Evolutionary conservation across 169 alveolate genomes (phyloP).

Genomic region (Toxoplasma gondii): DNA sequence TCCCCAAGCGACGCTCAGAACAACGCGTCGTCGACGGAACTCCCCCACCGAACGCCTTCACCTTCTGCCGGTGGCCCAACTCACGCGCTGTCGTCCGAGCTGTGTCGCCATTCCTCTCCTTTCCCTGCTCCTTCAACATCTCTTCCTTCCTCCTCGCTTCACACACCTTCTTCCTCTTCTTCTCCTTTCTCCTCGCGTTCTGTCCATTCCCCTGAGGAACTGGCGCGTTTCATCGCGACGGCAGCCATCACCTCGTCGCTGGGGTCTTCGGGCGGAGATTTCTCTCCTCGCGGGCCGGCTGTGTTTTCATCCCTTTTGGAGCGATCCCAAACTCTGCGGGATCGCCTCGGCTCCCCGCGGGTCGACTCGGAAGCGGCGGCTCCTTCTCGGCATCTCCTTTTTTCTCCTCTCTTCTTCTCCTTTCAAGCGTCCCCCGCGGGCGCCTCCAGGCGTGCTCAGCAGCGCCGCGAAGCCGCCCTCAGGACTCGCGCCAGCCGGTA

Average conservation of each 20-base stretch:
- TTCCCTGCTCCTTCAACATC: neutral
- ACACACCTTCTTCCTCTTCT: neutral
- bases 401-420: neutral
- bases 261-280: neutral
- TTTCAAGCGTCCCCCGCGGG: neutral
- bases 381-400: neutral
- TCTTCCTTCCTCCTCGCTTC: neutral
- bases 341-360: neutral
- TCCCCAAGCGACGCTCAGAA: too few species aligned
- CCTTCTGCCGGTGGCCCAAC: neutral
- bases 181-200: neutral
- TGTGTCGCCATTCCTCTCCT: too few species aligned
- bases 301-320: neutral
- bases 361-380: neutral
- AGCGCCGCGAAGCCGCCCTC: neutral
- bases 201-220: neutral
- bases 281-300: neutral
- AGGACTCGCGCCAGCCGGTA: neutral
- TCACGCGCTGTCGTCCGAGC: too few species aligned
- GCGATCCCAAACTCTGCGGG: neutral
- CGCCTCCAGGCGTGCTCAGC: neutral
- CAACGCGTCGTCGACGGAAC: too few species aligned
- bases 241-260: neutral
- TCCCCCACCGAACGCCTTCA: too few species aligned
- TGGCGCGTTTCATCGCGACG: neutral